Base-by-base conservation (phyloP, 371 early-diverging fungal species). In the Actinomortierella wolfii region DNA sequence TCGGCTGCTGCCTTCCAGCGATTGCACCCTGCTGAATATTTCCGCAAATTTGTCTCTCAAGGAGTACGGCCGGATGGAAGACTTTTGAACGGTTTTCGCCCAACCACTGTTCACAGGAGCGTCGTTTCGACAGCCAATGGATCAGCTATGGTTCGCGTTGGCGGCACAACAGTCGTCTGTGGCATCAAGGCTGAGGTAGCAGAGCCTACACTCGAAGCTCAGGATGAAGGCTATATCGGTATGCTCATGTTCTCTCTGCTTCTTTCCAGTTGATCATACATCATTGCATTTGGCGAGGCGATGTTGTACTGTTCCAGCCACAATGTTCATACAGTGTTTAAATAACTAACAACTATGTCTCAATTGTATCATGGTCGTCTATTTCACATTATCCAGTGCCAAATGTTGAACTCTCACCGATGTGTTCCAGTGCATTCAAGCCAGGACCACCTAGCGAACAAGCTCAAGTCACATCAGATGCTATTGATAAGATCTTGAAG, bases 101-200 rank as follows among this genome's bases (percentile, higher is more conserved):
- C 80, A 44, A 85, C 88, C 2, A 76, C 81, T 25, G 78, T 90
- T 55, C 62, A 50, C 49, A 68, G 84, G 78, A 91, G 88, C 21
- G 81, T 89, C n/a, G 87, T 97, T 44, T 75, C 85, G 45, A 92
- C 93, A 4, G 91, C 95, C 9, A 81, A 91, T 60, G 95, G 95
- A 0, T 94, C 94, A 15, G 90, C 94, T 17, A 89, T 94, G 78
- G 92, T 95, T 20, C 85, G 92, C 42, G 68, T 95, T 6, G 98
- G 98, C 34, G 86, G 92, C 47, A 96, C 97, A 2, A 92, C 92
- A 4, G 92, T 94, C 20, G 83, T 96, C 3, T 95, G 96, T 68
- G 98, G 94, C 44, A 88, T 97, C 53, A 96, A 96, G 68, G 97
- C 94, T n/a, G 96, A 97, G 77, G 93, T 97, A 1, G 84, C 94